Evolutionary conservation across 2,329 filamentous ascomycete species (phyloP).

Genomic region (Dactylonectria estremocensis): DNA sequence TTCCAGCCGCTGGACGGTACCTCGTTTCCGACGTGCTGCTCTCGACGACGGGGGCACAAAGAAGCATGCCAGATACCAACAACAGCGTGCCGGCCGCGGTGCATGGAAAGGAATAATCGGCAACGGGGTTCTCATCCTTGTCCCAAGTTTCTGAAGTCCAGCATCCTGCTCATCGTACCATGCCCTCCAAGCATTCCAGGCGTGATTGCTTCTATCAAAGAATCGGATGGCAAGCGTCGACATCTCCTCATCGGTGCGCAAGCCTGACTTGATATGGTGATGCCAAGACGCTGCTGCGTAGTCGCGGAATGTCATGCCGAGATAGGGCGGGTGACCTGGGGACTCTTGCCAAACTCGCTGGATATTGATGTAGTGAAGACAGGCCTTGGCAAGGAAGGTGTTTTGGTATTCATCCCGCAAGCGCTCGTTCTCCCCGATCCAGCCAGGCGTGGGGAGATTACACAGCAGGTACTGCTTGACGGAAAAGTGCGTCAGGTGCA

Average conservation of each 20-base stretch:
- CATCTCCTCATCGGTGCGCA: background rate
- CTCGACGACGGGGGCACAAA: slow-evolving; percentile 53
- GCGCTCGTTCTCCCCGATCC: too few relatives aligned
- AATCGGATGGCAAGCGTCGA: background rate
- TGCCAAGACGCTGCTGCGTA: slow-evolving; percentile 4
- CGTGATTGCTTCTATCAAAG: too few relatives aligned
- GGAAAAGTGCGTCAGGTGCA: too few relatives aligned
- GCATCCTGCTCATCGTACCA: too few relatives aligned
- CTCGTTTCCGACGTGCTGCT: slow-evolving; percentile 46
- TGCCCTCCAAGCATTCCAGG: too few relatives aligned
- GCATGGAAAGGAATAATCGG: slow-evolving; percentile 46
- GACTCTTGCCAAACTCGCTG: background rate
- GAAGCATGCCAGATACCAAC: slow-evolving; percentile 46
- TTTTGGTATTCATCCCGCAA: too few relatives aligned
- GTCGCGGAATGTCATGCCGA: background rate
- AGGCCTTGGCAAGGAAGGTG: too few relatives aligned
- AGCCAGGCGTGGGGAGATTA: too few relatives aligned
- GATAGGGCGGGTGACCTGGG: background rate
- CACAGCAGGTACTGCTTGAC: too few relatives aligned
- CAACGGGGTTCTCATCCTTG: slow-evolving; percentile 27
- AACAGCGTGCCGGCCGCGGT: slow-evolving; percentile 46
- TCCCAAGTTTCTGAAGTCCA: too few relatives aligned
- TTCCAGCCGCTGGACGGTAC: slow-evolving; percentile 24
- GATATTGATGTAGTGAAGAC: too few relatives aligned
- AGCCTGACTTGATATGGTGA: background rate